These are phyloP conservation scores for Postia placenta DNA, from an alignment of 768 basidiomycete species.

Conservation along the genomic window DNA sequence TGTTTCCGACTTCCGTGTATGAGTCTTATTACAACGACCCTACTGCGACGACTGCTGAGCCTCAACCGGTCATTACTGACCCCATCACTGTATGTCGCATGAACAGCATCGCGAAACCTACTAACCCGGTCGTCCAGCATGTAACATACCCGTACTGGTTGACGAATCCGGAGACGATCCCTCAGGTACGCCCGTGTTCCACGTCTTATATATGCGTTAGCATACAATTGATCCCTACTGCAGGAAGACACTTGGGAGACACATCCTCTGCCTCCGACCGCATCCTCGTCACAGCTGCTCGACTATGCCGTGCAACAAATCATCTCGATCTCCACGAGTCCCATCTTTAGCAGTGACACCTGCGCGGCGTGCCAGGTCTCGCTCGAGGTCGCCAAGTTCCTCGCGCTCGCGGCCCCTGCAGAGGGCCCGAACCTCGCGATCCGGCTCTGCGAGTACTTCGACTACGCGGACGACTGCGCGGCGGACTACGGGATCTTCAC, in stretches of 20 bases:
- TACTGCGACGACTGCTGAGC: conserved; percentile 65
- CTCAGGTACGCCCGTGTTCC: conserved; percentile 30
- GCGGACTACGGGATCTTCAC: conserved; percentile 39
- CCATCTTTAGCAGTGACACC: conserved; percentile 44
- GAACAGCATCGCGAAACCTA: too few relatives aligned
- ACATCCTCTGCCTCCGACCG: conserved; percentile 57
- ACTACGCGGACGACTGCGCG: conserved; percentile 41
- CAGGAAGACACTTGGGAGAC: conserved; percentile 56
- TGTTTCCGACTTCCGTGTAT: conserved; percentile 62
- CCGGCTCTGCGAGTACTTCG: conserved; percentile 54
- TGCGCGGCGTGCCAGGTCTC: conserved; percentile 58
- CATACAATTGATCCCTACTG: too few relatives aligned
- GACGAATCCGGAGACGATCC: conserved; percentile 58
- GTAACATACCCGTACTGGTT: conserved; percentile 51
- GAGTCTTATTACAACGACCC: conserved; percentile 66
- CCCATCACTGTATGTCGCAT: conserved; percentile 53
- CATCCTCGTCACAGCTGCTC: conserved; percentile 40
- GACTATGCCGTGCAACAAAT: conserved; percentile 51
- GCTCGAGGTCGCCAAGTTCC: conserved; percentile 59
- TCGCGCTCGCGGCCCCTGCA: conserved; percentile 56
- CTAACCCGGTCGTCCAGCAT: conserved; percentile 32
- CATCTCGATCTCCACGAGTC: conserved; percentile 45
- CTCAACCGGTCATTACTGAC: conserved; percentile 74
- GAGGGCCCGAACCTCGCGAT: conserved; percentile 53
- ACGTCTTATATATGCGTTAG: not conserved